Evolutionary conservation across 2,329 filamentous ascomycete species (phyloP).

Genomic region (Aspergillus oerlinghausenensis): DNA sequence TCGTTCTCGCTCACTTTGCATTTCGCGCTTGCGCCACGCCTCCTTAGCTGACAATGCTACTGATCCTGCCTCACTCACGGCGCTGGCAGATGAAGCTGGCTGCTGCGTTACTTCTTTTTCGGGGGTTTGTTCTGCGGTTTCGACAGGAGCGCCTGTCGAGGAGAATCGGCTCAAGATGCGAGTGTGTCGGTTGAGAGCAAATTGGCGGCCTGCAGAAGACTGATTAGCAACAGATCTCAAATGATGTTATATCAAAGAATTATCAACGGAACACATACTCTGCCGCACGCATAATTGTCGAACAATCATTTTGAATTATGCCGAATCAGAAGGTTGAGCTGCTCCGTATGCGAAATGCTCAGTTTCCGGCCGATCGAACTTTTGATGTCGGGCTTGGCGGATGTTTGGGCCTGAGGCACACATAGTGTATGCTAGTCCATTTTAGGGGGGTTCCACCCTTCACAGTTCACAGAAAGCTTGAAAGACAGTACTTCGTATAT

Average conservation of each 20-base stretch:
- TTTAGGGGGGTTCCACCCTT: neutral
- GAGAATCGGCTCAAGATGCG: slow-evolving; percentile 30
- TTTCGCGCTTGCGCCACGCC: slow-evolving; percentile 13
- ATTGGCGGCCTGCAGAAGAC: slow-evolving; percentile 31
- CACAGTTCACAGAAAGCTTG: neutral
- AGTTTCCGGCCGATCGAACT: slow-evolving; percentile 27
- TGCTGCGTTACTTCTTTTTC: slow-evolving; percentile 7
- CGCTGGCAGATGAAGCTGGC: slow-evolving; percentile 10
- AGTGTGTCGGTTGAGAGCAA: slow-evolving; percentile 29
- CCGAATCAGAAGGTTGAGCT: slow-evolving; percentile 8
- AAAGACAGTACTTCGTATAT: too few species aligned
- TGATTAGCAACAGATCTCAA: slow-evolving; percentile 10
- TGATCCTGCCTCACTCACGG: slow-evolving; percentile 3
- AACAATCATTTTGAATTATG: slow-evolving; percentile 37
- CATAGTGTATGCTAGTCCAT: slow-evolving; percentile 2
- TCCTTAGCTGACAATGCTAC: slow-evolving; percentile 5
- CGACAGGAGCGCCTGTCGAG: slow-evolving; percentile 27
- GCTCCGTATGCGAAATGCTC: slow-evolving; percentile 15
- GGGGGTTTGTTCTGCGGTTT: slow-evolving; percentile 20
- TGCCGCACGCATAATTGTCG: slow-evolving; percentile 38
- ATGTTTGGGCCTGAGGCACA: slow-evolving; percentile 20
- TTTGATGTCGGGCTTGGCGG: slow-evolving; percentile 33
- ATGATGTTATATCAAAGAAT: neutral
- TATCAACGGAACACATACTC: slow-evolving; percentile 24
- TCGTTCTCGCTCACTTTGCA: slow-evolving; percentile 21